These are phyloP conservation scores for Heliamphora pulchella DNA, from an alignment of 179 eudicot species.

Conservation along the genomic window DNA sequence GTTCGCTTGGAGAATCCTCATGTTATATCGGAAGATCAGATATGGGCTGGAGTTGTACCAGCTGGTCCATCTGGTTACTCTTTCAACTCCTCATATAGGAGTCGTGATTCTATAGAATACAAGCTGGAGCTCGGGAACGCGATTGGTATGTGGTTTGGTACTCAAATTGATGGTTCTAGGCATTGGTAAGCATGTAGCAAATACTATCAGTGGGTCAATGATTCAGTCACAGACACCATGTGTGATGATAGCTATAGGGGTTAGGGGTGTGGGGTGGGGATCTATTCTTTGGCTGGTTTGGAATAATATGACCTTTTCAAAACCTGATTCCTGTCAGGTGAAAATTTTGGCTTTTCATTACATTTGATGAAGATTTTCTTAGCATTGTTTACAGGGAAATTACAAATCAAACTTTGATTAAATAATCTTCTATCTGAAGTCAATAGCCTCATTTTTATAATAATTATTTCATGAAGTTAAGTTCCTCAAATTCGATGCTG, in stretches of 20 bases:
- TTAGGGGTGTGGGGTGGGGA: background rate
- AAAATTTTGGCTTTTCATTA: background rate
- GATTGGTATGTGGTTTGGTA: slow-evolving; percentile 52
- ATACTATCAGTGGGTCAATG: background rate
- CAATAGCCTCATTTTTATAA: background rate
- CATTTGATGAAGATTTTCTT: background rate
- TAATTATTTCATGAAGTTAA: background rate
- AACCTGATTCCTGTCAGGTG: background rate
- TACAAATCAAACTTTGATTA: background rate
- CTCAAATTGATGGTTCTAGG: background rate
- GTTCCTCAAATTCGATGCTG: slow-evolving; percentile 20
- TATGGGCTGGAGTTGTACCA: slow-evolving; percentile 89
- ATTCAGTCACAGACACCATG: background rate
- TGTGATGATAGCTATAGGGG: background rate
- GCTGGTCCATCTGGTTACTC: slow-evolving; percentile 81
- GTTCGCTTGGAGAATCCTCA: slow-evolving; percentile 94
- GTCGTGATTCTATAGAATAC: slow-evolving; percentile 76
- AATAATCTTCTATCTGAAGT: background rate
- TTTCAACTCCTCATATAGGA: slow-evolving; percentile 82
- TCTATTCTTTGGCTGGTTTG: background rate
- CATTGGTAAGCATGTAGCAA: background rate
- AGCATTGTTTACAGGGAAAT: background rate
- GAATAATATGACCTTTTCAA: background rate
- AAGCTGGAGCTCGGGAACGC: slow-evolving; percentile 89
- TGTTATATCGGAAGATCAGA: slow-evolving; percentile 80